Evolutionary conservation across 305 asterid species (phyloP), one percentile per base, ranked within the genome.

Genomic region (Fraxinus sp.): DNA sequence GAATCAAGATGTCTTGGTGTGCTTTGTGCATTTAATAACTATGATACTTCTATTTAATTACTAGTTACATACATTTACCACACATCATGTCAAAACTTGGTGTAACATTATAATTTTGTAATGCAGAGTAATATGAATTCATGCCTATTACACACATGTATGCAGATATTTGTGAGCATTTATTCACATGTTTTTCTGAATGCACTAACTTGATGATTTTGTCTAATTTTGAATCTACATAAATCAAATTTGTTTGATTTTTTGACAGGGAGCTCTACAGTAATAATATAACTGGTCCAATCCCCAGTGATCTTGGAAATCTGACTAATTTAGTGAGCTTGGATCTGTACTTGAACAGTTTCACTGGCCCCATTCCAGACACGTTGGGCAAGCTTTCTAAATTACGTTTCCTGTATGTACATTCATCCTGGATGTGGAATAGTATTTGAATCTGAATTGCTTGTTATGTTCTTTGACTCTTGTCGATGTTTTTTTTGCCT

Each of bases 341-440:
- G 55, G 81, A 78, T 78, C 76, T 78, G 52, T 78, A 78, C 81
- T 37, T 78, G 75, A 91, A 91, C 88, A 89, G 89, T 73, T 79
- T 91, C 87, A 83, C 86, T 0, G 94, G 94, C 9, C 81, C 88
- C 70, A 89, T 91, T 76, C 93, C 93, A 20, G 81, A 32, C 57
- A 35, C 81, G 4, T 35, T 78, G 81, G 81, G 81, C 36, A 78
- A 36, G 76, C 76, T 78, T 10, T 10, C 76, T 1, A 78, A 78
- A 41, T 46, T 78, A 28, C 81, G 81, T 16, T 78, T 78, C 81
- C 81, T 78, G 81, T 78, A 62, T 59, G 81, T 49, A 57, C 22
- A 64, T 26, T 71, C 28, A 22, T 77, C 41, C 72, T 77, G 62
- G 70, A 46, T 32, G 18, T 35, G 35, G 28, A 70, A 70, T 28